Percentiles rank a stretch among this genome's conserved stretches.
Conservation (phyloP, 2,329 filamentous ascomycete genomes). For the Fusarium sp. region DNA sequence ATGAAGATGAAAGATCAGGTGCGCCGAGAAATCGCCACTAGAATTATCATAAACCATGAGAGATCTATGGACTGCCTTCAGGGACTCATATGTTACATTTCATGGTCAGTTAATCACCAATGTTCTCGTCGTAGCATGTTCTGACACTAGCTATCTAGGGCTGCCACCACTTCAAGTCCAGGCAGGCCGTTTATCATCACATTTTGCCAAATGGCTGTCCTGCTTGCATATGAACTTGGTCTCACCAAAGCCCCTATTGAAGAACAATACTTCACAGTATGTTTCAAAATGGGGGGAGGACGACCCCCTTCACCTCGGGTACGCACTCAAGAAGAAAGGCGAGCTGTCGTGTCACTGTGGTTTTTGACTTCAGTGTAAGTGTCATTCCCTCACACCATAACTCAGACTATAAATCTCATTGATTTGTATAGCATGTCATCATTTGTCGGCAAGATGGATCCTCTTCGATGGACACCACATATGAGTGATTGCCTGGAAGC, state of each 20-base stretch:
- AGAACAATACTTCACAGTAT: slow-evolving; percentile 48
- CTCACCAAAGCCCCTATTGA: slow-evolving; percentile 52
- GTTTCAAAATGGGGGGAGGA: slow-evolving; percentile 48
- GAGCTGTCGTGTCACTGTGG: slow-evolving; percentile 60
- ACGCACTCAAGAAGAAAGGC: slow-evolving; percentile 59
- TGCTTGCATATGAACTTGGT: slow-evolving; percentile 57
- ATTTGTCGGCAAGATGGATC: slow-evolving; percentile 58
- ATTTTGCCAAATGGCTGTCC: slow-evolving; percentile 53
- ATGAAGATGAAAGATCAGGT: slow-evolving; percentile 51
- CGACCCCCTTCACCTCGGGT: slow-evolving; percentile 42
- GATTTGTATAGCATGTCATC: slow-evolving; percentile 44
- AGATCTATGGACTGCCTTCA: slow-evolving; percentile 61
- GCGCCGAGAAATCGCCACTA: slow-evolving; percentile 56
- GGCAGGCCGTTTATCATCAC: slow-evolving; percentile 57
- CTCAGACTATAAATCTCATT: neutral
- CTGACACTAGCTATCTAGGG: slow-evolving; percentile 42
- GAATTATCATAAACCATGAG: slow-evolving; percentile 58
- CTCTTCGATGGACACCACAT: slow-evolving; percentile 65
- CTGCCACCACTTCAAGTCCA: slow-evolving; percentile 49
- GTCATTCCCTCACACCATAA: neutral
- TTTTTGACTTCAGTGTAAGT: slow-evolving; percentile 50
- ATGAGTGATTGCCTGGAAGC: slow-evolving; percentile 65
- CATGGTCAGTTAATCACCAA: slow-evolving; percentile 51
- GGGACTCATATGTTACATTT: slow-evolving; percentile 56
- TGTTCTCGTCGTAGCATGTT: neutral